Base-by-base conservation (phyloP, 257 asterid species). In the Pogostemon cablin region DNA sequence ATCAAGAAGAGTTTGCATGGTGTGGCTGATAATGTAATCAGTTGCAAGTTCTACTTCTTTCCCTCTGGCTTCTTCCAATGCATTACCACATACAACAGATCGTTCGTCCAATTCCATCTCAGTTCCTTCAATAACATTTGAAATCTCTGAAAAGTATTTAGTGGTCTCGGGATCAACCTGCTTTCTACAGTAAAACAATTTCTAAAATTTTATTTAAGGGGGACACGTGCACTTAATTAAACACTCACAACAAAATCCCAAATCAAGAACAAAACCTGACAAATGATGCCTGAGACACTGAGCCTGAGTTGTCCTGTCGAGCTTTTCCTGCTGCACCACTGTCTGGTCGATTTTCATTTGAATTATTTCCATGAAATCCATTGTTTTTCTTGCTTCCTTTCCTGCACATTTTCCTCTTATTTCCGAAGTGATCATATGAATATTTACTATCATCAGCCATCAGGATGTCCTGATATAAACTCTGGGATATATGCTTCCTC, bases 51-150 rank as follows among this genome's bases (percentile, higher is more conserved):
- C 96, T 5, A 81, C 84, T 85, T 91, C 98, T 82, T 89, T 93
- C 58, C 98, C 98, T 78, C 82, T 86, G 2, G 99, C 90, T 80
- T 91, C 98, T 77, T 89, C 99, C 85, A 93, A 78, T 20, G 99
- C 96, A 77, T 81, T 93, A 47, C 92, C 91, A 62, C 99, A 91
- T 68, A 95, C 79, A 54, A 69, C 81, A 3, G 90, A 69, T 67
- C 95, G 86, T 80, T 95, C 95, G 63, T 95, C 97, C 66, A 80
- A 47, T 63, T 89, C 98, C 20, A 95, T 65, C 71, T 89, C 97
- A 4, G 69, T 75, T 52, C 98, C 93, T 82, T 87, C 97, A 20
- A 95, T 71, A 10, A 85, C 95, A 72, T 85, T 91, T 15, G 96
- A 76, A 72, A 95, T 91, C 82, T 95, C 97, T 0, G 95, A 52